phyloP scores from a whole-genome alignment of 2,329 filamentous ascomycete species.

The Cordyceps cateniannulata region DNA sequence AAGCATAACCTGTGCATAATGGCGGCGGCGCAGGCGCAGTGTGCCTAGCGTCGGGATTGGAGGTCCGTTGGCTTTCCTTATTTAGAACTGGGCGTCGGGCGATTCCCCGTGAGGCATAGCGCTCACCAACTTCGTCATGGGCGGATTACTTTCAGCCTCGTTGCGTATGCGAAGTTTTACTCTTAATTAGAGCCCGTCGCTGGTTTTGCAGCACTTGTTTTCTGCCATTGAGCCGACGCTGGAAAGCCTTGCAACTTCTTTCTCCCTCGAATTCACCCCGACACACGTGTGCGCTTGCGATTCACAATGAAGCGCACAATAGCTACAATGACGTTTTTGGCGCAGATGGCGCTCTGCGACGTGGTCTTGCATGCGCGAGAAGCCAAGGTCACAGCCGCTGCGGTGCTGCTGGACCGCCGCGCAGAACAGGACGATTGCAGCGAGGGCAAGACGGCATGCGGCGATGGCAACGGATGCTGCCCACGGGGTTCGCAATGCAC shows the following conservation, averaged over 20 bases:
- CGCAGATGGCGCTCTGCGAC: background rate
- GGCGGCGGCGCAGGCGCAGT: background rate
- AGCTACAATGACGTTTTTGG: background rate
- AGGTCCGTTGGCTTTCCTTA: background rate
- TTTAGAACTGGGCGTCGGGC: background rate
- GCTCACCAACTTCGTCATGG: constrained; percentile 10
- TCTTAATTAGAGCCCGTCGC: background rate
- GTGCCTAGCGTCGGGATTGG: background rate
- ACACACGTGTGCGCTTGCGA: background rate
- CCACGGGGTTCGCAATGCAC: background rate
- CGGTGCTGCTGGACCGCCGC: background rate
- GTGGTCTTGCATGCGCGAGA: background rate
- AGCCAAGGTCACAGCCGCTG: constrained; percentile 1
- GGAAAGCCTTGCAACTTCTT: background rate
- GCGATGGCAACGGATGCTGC: constrained; percentile 11
- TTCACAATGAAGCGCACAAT: constrained; percentile 6
- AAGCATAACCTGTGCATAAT: background rate
- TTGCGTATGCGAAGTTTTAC: background rate
- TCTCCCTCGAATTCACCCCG: background rate
- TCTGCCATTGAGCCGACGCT: background rate
- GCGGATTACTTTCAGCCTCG: background rate
- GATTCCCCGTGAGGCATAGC: background rate
- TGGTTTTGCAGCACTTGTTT: background rate
- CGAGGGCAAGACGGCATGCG: constrained; percentile 6
- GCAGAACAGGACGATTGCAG: background rate